Evolutionary conservation across 306 rosid species (phyloP).

Genomic region (Macrotyloma uniflorum): DNA sequence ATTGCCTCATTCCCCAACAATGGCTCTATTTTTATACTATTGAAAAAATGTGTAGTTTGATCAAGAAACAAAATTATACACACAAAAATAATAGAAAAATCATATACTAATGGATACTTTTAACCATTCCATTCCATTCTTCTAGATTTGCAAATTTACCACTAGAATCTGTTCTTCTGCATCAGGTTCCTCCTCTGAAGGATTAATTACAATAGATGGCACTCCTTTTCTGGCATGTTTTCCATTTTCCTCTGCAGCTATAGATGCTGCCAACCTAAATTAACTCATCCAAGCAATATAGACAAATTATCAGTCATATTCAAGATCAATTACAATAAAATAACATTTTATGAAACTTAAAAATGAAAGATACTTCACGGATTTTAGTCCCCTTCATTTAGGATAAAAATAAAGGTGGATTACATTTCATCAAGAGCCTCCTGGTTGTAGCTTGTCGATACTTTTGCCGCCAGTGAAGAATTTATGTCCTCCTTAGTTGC

Average conservation of each 20-base stretch:
- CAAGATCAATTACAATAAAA: constrained; percentile 11
- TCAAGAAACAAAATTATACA: constrained; percentile 23
- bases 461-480: constrained; percentile 16
- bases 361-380: neutral
- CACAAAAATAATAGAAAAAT: constrained; percentile 19
- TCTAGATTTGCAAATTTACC: constrained; percentile 50
- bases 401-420: constrained; percentile 39
- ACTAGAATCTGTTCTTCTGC: constrained; percentile 66
- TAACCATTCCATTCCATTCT: constrained; percentile 23
- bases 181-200: constrained; percentile 53
- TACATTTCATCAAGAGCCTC: constrained; percentile 83
- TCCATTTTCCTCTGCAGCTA: constrained; percentile 70
- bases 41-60: neutral
- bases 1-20: neutral
- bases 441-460: constrained; percentile 48
- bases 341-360: neutral
- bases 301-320: constrained; percentile 26
- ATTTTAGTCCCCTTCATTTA: constrained; percentile 3
- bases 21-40: neutral
- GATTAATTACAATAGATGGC: constrained; percentile 43
- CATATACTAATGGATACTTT: constrained; percentile 13
- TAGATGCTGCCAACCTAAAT: constrained; percentile 92
- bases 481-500: constrained; percentile 44
- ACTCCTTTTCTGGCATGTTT: constrained; percentile 42
- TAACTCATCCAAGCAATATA: constrained; percentile 40